phyloP scores from a whole-genome alignment of 441 rosid genomes.

The Pelargonium australe region DNA sequence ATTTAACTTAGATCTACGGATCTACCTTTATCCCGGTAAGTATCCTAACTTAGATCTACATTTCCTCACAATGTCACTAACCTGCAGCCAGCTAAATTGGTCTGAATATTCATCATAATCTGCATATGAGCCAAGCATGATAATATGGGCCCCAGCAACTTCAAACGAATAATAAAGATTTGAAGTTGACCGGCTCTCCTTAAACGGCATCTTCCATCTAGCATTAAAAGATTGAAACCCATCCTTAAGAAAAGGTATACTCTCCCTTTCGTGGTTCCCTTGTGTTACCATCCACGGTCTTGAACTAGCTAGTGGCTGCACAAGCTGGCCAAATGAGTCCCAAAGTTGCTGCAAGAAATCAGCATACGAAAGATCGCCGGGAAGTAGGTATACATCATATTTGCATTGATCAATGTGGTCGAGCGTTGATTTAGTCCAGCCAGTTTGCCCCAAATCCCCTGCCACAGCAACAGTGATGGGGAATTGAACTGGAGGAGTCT shows the following conservation, averaged over 20 bases:
- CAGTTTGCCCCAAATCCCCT: slow-evolving; percentile 94
- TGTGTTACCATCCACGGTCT: slow-evolving; percentile 98
- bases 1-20: too few relatives aligned
- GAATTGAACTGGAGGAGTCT: slow-evolving; percentile 69
- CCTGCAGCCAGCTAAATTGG: slow-evolving; percentile 87
- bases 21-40: too few relatives aligned
- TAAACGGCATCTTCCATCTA: slow-evolving; percentile 93
- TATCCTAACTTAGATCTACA: too few relatives aligned
- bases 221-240: slow-evolving; percentile 70
- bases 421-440: slow-evolving; percentile 90
- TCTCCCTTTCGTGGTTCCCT: slow-evolving; percentile 90
- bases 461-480: slow-evolving; percentile 83
- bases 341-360: slow-evolving; percentile 77
- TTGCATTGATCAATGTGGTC: slow-evolving; percentile 72
- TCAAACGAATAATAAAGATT: slow-evolving; percentile 94
- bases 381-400: slow-evolving; percentile 74
- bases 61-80: slow-evolving; percentile 15
- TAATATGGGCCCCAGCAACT: slow-evolving; percentile 70
- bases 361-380: slow-evolving; percentile 92
- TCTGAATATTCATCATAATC: slow-evolving; percentile 62
- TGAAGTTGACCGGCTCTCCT: slow-evolving; percentile 83
- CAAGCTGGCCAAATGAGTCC: slow-evolving; percentile 88
- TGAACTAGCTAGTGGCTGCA: slow-evolving; percentile 87
- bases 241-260: slow-evolving; percentile 54
- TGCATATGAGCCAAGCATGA: slow-evolving; percentile 87